Evolutionary conservation across 225 moss, liverwort and hornwort species (phyloP).

Genomic region (Antitrichia curtipendula): DNA sequence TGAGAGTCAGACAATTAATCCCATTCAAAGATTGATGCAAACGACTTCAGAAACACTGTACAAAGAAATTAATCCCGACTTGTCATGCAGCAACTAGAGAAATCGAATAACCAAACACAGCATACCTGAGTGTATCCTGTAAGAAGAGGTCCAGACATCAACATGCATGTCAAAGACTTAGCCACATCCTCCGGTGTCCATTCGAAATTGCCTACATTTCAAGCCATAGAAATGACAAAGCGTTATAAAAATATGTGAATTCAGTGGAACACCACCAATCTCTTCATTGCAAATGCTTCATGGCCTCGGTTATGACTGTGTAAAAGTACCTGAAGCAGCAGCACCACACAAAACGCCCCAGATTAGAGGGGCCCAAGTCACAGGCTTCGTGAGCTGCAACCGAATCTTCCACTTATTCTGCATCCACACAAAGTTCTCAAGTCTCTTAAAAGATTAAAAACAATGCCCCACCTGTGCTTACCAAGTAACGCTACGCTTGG

Average conservation of each 20-base stretch:
- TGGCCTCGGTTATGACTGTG: neutral
- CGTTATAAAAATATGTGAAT: neutral
- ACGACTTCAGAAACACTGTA: neutral
- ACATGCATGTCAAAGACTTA: slow-evolving; percentile 81
- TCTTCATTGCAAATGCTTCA: neutral
- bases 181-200: slow-evolving; percentile 83
- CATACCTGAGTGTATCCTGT: slow-evolving; percentile 95
- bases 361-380: slow-evolving; percentile 96
- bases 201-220: slow-evolving; percentile 62
- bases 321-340: slow-evolving; percentile 60
- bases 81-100: neutral
- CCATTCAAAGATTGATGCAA: neutral
- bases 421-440: neutral
- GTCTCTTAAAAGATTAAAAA: neutral
- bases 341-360: slow-evolving; percentile 98
- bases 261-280: neutral
- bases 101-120: neutral
- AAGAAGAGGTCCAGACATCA: slow-evolving; percentile 90
- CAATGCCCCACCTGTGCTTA: neutral
- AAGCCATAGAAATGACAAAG: neutral
- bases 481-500: neutral
- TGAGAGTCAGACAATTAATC: neutral
- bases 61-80: neutral
- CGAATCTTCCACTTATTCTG: slow-evolving; percentile 98
- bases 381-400: slow-evolving; percentile 91